These are phyloP conservation scores for Eleusine coracana DNA, from an alignment of 176 grass and related monocot species.

Conservation along the genomic window DNA sequence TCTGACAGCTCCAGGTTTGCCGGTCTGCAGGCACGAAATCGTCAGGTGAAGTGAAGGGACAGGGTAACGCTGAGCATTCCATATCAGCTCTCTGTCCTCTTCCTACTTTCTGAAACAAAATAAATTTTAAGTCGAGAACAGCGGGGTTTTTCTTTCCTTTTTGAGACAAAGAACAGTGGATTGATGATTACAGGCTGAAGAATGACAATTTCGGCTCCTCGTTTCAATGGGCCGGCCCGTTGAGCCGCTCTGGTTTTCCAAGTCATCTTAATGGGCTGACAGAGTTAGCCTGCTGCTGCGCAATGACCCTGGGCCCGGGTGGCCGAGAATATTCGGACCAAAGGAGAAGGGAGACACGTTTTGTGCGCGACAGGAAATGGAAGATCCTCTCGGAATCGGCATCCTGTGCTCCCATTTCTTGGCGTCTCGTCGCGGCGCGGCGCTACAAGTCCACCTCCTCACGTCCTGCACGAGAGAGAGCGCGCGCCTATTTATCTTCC, in stretches of 20 bases:
- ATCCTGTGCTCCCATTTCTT: slow-evolving; percentile 58
- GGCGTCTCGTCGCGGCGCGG: slow-evolving; percentile 23
- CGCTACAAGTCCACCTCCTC: neutral
- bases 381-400: slow-evolving; percentile 81
- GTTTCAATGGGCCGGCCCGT: neutral
- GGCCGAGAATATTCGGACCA: slow-evolving; percentile 41
- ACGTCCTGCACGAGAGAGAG: neutral
- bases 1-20: slow-evolving; percentile 47
- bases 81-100: neutral
- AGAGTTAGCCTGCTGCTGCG: neutral
- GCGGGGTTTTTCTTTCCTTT: no score
- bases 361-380: neutral
- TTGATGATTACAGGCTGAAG: neutral
- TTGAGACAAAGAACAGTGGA: neutral
- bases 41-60: neutral
- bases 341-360: neutral
- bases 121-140: neutral
- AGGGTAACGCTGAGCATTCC: neutral
- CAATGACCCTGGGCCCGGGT: neutral
- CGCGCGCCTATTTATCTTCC: slow-evolving; percentile 16
- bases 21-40: slow-evolving; percentile 5
- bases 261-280: neutral
- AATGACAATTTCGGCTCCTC: no score
- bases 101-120: neutral
- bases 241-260: neutral